phyloP scores from a whole-genome alignment of 768 basidiomycete species.

The Hypholoma sublateritium region DNA sequence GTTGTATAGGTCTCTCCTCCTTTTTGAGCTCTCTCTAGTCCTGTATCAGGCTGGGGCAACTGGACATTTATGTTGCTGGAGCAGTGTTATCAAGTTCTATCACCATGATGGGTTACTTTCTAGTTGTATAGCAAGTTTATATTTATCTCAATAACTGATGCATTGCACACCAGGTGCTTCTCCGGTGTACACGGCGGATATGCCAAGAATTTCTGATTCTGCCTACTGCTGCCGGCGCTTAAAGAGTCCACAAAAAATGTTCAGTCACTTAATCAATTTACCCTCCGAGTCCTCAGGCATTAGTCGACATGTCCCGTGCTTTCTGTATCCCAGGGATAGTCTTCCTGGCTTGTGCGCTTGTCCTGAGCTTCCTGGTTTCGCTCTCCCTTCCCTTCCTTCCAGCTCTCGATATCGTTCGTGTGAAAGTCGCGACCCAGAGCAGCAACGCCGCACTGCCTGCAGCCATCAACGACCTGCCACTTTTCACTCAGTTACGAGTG shows the following conservation, averaged over 20 bases:
- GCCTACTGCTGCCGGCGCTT: not conserved
- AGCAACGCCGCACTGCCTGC: not conserved
- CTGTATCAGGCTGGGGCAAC: too few relatives aligned
- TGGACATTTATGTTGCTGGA: too few relatives aligned
- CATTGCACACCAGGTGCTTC: too few relatives aligned
- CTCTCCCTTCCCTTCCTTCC: slow-evolving; percentile 72
- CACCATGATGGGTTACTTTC: too few relatives aligned
- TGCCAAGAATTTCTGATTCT: not conserved
- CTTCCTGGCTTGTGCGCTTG: slow-evolving; percentile 54
- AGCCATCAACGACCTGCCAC: slow-evolving; percentile 17
- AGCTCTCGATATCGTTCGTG: slow-evolving; percentile 64
- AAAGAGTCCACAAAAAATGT: not conserved
- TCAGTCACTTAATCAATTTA: not conserved
- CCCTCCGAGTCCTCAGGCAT: not conserved
- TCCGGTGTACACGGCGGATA: too few relatives aligned
- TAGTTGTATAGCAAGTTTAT: too few relatives aligned
- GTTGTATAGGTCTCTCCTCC: too few relatives aligned
- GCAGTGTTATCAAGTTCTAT: too few relatives aligned
- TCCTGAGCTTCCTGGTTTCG: slow-evolving; percentile 66
- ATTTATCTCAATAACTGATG: too few relatives aligned
- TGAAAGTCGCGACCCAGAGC: slow-evolving; percentile 40
- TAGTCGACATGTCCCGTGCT: slow-evolving; percentile 31
- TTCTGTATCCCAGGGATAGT: slow-evolving; percentile 67
- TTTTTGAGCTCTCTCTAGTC: too few relatives aligned
- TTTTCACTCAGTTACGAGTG: slow-evolving; percentile 53